Base-by-base conservation (phyloP, 352 stramenopile species). In the Globisporangium polare region DNA sequence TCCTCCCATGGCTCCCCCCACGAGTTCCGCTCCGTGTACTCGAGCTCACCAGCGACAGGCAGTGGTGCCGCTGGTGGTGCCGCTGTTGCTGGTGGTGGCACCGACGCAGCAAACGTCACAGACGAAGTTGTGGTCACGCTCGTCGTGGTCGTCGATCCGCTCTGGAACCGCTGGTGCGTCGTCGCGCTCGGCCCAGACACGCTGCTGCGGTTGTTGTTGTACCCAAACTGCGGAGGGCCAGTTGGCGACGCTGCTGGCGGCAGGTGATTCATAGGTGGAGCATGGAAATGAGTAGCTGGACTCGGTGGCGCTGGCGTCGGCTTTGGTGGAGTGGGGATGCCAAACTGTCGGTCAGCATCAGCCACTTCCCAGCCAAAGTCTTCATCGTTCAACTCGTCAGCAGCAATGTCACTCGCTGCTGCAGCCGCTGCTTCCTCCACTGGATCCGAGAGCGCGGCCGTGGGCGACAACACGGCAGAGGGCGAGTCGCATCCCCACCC, bases 401-500 rank as follows among this genome's bases (percentile, higher is more conserved):
- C 6, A 1, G 52, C 49, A 2, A 47, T 39, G 26, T 53, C 57
- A 22, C 41, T 6, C 17, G 7, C 18, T 20, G 37, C 29, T 35
- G 29, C n/a, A 41, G 43, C 46, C 20, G 66, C 66, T 12, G 58
- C 37, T 37, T 77, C 67, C 8, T 75, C 63, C 62, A 46, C 60
- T 41, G 74, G 63, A 15, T 74, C 72, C 13, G 77, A 83, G 18
- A 88, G 66, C 57, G 83, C 80, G 10, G 67, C 72, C 8, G 82
- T 77, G 2, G 78, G 84, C 51, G 82, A 87, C 15, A 93, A 68
- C 62, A 93, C 82, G 3, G 74, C 72, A 22, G 84, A 87, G 6
- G 78, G 84, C 42, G 82, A 94, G 62, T 90, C 82, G 31, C 74
- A 79, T 5, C 82, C 73, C 84, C 84, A 94, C 2, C 75, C 82